Base-by-base conservation (phyloP, 2,329 filamentous ascomycete genomes). In the Paramyrothecium roridum region DNA sequence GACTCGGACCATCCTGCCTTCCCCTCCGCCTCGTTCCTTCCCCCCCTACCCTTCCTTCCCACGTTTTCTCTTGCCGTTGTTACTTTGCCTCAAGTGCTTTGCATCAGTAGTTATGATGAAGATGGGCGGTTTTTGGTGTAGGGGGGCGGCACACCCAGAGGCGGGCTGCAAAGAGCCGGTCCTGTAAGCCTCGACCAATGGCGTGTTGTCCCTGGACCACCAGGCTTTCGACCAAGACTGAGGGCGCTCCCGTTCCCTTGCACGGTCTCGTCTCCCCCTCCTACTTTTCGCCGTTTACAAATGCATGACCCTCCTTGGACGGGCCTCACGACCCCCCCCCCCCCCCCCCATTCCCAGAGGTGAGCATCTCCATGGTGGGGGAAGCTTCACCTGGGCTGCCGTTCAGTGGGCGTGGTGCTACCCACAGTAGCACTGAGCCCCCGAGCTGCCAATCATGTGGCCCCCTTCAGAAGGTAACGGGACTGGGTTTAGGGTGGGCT, bases 371-470 rank as follows among this genome's bases (percentile, higher is more conserved):
- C 37, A 43, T 43, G 48, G 54, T 56, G 58, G 50, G 59, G 57
- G 57, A 56, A 57, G 54, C 37, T 43, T 43, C 37, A 43, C 37
- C 37, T 43, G 26, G 26, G 10, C 10, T 30, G 26, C 26, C 26
- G 7, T 43, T 19, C 37, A 43, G 37, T 13, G 37, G 37, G 37
- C 37, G 37, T 43, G 43, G 57, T 57, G 57, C 58, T 55, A 56
- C 59, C 54, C 47, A 57, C 57, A 52, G 62, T 59, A 59, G 50
- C 54, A 59, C 57, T 61, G 48, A 54, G 40, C 23, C 55, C 57
- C 56, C 46, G 43, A 57, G 26, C 58, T 59, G 59, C 70, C 69
- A 72, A 72, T 72, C 65, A 69, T 66, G 65, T 69, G 64, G 60
- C 62, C 61, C 59, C 61, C 58, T 57, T 56, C 54, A 52, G 30